Evolutionary conservation across 164 flowering plant species (phyloP).

Genomic region (Dillenia suffruticosa): DNA sequence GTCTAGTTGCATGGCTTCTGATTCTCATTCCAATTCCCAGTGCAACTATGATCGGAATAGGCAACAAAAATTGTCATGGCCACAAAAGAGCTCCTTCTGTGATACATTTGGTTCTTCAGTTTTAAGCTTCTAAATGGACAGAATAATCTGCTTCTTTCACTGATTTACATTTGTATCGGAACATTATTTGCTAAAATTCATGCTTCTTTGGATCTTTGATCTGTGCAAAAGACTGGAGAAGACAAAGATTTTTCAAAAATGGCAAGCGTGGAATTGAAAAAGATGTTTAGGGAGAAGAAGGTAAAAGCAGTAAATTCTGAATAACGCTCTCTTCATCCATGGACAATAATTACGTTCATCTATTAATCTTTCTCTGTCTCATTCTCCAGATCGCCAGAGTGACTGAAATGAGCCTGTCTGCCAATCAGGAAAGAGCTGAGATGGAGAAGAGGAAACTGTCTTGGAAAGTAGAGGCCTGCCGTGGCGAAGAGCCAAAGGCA

Average conservation of each 20-base stretch:
- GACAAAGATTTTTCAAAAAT: slow-evolving; percentile 63
- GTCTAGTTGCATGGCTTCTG: too few relatives aligned
- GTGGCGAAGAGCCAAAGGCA: slow-evolving; percentile 23
- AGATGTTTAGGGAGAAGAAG: slow-evolving; percentile 69
- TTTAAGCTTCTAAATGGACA: too few relatives aligned
- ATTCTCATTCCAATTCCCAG: too few relatives aligned
- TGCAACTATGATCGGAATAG: too few relatives aligned
- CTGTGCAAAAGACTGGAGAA: slow-evolving; percentile 53
- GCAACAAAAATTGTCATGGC: too few relatives aligned
- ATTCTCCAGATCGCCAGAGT: slow-evolving; percentile 58
- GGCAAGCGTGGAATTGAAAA: slow-evolving; percentile 63
- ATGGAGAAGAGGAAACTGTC: slow-evolving; percentile 79
- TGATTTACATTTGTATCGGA: too few relatives aligned
- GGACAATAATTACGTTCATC: background rate
- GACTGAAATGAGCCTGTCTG: slow-evolving; percentile 76
- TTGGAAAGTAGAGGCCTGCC: slow-evolving; percentile 65
- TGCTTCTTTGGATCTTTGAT: too few relatives aligned
- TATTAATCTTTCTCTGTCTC: background rate
- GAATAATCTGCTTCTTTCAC: too few relatives aligned
- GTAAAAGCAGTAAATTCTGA: slow-evolving; percentile 24
- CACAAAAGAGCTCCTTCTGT: too few relatives aligned
- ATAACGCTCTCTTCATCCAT: background rate
- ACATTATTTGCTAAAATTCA: too few relatives aligned
- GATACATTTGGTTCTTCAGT: too few relatives aligned
- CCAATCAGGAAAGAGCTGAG: slow-evolving; percentile 74